These are phyloP conservation scores for Achaetomium macrosporum DNA, from an alignment of 2,329 filamentous ascomycete genomes.

Conservation along the genomic window DNA sequence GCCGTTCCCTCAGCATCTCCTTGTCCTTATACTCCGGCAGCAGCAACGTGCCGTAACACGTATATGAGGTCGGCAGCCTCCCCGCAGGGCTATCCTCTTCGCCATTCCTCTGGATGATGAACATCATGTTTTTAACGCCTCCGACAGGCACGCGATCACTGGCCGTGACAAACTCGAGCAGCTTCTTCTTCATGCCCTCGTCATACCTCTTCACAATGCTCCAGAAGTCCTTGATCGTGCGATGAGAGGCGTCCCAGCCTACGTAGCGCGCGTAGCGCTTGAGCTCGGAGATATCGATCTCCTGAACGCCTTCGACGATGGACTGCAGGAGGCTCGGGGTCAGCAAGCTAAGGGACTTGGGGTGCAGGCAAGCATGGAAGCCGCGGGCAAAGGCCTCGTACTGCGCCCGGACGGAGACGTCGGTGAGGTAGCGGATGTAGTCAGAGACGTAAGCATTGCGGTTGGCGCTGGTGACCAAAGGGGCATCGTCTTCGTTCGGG, in stretches of 20 bases:
- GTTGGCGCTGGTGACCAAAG: conserved; percentile 75
- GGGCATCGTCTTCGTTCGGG: conserved; percentile 45
- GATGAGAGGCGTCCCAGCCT: conserved; percentile 66
- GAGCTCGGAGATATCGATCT: conserved; percentile 72
- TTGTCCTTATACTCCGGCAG: conserved; percentile 74
- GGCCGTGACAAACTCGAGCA: conserved; percentile 93
- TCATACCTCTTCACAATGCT: conserved; percentile 63
- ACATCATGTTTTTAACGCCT: conserved; percentile 74
- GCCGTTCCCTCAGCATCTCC: conserved; percentile 64
- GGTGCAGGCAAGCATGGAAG: conserved; percentile 69
- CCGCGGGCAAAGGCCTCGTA: conserved; percentile 75
- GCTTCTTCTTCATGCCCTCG: conserved; percentile 62
- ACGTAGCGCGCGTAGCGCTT: conserved; percentile 70
- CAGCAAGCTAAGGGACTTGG: conserved; percentile 66
- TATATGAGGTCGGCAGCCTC: conserved; percentile 74
- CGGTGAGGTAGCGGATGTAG: conserved; percentile 78
- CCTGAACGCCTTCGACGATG: conserved; percentile 75
- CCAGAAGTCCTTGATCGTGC: conserved; percentile 78
- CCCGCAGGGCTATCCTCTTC: conserved; percentile 49
- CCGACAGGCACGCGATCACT: conserved; percentile 85
- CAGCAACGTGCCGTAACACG: conserved; percentile 85
- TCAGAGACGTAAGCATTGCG: conserved; percentile 72
- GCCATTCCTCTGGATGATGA: conserved; percentile 74
- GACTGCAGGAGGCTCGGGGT: conserved; percentile 65
- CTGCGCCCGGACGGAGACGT: conserved; percentile 70